These are phyloP conservation scores for Aspergillus novofumigatus DNA, from an alignment of 2,329 filamentous ascomycete genomes.

Conservation along the genomic window DNA sequence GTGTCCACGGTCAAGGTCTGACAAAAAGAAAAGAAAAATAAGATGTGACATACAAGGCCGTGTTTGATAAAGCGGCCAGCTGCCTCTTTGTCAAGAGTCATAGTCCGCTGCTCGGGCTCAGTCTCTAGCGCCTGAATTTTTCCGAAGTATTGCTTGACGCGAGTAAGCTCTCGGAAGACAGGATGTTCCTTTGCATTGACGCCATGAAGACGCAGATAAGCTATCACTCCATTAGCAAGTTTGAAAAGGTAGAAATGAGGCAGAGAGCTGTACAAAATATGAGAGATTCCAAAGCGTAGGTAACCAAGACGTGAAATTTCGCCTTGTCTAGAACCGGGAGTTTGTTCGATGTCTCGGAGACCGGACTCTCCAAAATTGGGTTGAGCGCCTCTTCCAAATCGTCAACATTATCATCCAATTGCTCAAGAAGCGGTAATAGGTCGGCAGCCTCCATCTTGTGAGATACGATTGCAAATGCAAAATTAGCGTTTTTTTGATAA, in stretches of 20 bases:
- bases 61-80: conserved; percentile 78
- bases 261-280: conserved; percentile 65
- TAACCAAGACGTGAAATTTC: conserved; percentile 82
- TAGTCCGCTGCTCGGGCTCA: conserved; percentile 52
- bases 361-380: conserved; percentile 63
- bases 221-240: conserved; percentile 38
- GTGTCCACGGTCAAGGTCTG: background rate
- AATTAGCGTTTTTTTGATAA: conserved; percentile 15
- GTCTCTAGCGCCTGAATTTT: conserved; percentile 80
- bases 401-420: conserved; percentile 74
- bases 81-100: conserved; percentile 68
- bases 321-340: conserved; percentile 91
- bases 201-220: conserved; percentile 73
- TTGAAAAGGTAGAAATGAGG: conserved; percentile 1
- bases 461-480: conserved; percentile 6
- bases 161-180: conserved; percentile 77
- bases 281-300: conserved; percentile 86
- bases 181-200: conserved; percentile 78
- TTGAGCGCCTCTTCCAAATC: conserved; percentile 68
- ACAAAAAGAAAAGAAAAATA: background rate
- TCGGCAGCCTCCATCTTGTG: conserved; percentile 52
- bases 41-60: conserved; percentile 58
- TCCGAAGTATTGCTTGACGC: conserved; percentile 85
- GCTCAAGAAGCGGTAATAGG: conserved; percentile 64
- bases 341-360: conserved; percentile 68